These are phyloP conservation scores for Scytalidium sp. DNA, from an alignment of 2,329 filamentous ascomycete species.

Conservation along the genomic window DNA sequence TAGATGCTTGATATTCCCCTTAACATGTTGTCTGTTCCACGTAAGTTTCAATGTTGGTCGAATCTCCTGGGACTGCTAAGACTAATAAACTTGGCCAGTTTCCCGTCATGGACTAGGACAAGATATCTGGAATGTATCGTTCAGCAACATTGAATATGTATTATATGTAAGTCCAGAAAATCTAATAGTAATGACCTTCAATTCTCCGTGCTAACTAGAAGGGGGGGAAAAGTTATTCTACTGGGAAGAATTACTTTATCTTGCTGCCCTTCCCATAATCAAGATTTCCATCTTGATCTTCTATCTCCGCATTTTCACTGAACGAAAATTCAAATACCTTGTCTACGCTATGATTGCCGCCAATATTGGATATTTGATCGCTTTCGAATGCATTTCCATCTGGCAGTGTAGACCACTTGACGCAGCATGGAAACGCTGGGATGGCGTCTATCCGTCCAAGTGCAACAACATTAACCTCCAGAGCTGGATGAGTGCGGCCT, in stretches of 20 bases:
- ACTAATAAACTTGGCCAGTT: neutral
- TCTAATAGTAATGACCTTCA: neutral
- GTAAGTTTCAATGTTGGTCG: neutral
- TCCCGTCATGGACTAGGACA: neutral
- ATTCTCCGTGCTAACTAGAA: neutral
- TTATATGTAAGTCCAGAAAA: neutral
- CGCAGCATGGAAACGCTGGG: slow-evolving; percentile 52
- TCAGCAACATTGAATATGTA: neutral
- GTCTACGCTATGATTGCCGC: slow-evolving; percentile 3
- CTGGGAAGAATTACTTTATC: slow-evolving; percentile 9
- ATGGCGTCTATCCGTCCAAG: slow-evolving; percentile 39
- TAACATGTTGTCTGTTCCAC: neutral
- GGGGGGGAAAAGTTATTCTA: slow-evolving; percentile 2
- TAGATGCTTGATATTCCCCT: neutral
- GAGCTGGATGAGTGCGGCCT: slow-evolving; percentile 46
- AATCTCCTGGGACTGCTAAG: neutral
- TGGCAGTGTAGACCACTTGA: slow-evolving; percentile 47
- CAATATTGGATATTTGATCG: slow-evolving; percentile 4
- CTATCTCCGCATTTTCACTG: slow-evolving; percentile 9
- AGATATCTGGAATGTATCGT: neutral
- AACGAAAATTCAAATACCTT: neutral
- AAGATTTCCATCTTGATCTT: slow-evolving; percentile 11
- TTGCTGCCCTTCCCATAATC: slow-evolving; percentile 4
- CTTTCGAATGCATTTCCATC: slow-evolving; percentile 12
- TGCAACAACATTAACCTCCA: slow-evolving; percentile 49